A percentile compares a stretch with the other conserved stretches of the same genome.
phyloP scores from a whole-genome alignment of 2,329 filamentous ascomycete genomes.

The Leptodontidium sp. region DNA sequence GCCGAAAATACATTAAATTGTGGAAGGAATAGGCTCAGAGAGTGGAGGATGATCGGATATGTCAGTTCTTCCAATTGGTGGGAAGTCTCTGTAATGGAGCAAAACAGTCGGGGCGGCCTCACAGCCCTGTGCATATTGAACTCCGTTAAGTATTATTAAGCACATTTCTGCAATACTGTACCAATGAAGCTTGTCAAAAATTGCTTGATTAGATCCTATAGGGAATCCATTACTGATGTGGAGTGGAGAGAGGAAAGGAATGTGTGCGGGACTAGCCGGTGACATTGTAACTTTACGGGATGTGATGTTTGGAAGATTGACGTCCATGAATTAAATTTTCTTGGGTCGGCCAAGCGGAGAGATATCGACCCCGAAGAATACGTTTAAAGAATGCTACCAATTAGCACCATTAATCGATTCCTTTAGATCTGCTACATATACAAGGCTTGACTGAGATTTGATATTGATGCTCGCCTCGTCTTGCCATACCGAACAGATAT shows the following conservation, averaged over 20 bases:
- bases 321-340: background rate
- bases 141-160: background rate
- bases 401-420: no score
- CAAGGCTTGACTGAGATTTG: conserved; percentile 8
- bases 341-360: background rate
- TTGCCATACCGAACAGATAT: background rate
- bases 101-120: background rate
- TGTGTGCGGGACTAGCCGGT: no score
- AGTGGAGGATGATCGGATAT: conserved; percentile 1
- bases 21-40: conserved; percentile 14
- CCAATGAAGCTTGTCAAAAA: background rate
- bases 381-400: background rate
- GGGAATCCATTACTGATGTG: no score
- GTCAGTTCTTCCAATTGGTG: conserved; percentile 2
- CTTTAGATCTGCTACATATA: background rate
- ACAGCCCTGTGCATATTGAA: background rate
- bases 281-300: background rate
- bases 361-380: background rate
- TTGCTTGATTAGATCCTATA: background rate
- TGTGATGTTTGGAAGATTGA: background rate
- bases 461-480: background rate
- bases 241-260: background rate
- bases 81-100: background rate
- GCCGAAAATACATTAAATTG: background rate
- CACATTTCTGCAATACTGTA: background rate